Evolutionary conservation across 1,284 basidiomycete genomes (phyloP).

Genomic region (Rhodofomes roseus): DNA sequence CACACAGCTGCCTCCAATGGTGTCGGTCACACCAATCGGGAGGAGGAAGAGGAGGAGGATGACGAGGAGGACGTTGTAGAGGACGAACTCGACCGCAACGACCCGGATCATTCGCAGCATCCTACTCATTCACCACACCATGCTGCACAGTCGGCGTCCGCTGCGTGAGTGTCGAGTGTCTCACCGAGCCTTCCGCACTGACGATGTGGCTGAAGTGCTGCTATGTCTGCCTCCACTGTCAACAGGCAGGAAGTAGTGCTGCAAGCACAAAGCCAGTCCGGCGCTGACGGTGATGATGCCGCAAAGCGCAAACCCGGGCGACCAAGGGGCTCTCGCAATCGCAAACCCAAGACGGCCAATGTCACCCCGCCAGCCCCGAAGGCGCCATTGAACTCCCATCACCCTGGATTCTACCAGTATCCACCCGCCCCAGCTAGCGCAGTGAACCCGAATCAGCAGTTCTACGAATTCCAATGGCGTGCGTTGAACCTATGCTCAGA

Average conservation of each 20-base stretch:
- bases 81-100: constrained; percentile 53
- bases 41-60: constrained; percentile 58
- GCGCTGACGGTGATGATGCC: constrained; percentile 25
- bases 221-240: constrained; percentile 14
- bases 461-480: constrained; percentile 82
- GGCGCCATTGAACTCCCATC: constrained; percentile 40
- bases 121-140: constrained; percentile 26
- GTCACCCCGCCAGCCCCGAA: constrained; percentile 19
- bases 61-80: constrained; percentile 68
- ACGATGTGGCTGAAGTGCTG: constrained; percentile 16
- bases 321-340: constrained; percentile 72
- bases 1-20: constrained; percentile 24
- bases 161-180: constrained; percentile 29
- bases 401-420: constrained; percentile 37
- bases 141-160: constrained; percentile 21
- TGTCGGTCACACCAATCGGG: constrained; percentile 22
- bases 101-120: constrained; percentile 21
- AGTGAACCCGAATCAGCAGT: constrained; percentile 66
- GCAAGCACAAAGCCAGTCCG: constrained; percentile 2
- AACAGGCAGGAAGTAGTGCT: constrained; percentile 8
- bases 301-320: constrained; percentile 68
- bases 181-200: constrained; percentile 8
- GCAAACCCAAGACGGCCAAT: constrained; percentile 41
- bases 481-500: constrained; percentile 76
- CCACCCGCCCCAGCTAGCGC: constrained; percentile 34